phyloP scores from a whole-genome alignment of 83 land plant species.

The Picea abies region DNA sequence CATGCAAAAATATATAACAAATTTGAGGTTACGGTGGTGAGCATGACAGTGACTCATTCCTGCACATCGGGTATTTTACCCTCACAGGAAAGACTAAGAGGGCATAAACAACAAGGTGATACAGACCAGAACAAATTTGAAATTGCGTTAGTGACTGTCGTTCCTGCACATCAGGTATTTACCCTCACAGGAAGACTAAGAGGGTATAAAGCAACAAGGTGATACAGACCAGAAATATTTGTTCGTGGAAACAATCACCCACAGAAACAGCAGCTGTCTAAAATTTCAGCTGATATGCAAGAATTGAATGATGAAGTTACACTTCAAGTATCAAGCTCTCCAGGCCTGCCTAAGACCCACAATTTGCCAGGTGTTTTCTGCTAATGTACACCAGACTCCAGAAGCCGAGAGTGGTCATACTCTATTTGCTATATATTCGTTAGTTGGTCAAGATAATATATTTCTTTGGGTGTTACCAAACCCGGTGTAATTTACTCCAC shows the following conservation, averaged over 20 bases:
- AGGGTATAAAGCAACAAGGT: not conserved
- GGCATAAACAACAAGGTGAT: too few relatives aligned
- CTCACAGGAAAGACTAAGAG: too few relatives aligned
- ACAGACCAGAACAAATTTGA: too few relatives aligned
- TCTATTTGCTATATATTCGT: not conserved
- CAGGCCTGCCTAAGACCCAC: not conserved
- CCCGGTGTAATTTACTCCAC: constrained; percentile 2
- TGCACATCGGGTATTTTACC: too few relatives aligned
- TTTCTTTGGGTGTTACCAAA: constrained; percentile 12
- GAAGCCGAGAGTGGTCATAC: not conserved
- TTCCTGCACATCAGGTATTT: constrained; percentile 3
- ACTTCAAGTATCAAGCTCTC: not conserved
- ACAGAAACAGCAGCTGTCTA: constrained; percentile 1
- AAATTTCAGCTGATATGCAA: constrained; percentile 10
- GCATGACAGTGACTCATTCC: too few relatives aligned
- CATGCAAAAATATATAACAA: too few relatives aligned
- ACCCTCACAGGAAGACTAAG: constrained; percentile 4
- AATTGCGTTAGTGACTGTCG: not conserved
- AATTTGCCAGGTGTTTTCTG: constrained; percentile 8
- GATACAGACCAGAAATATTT: not conserved
- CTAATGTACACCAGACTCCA: constrained; percentile 15
- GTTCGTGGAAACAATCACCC: not conserved
- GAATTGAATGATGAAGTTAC: not conserved
- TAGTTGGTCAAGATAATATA: constrained; percentile 4
- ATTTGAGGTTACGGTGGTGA: too few relatives aligned